Evolutionary conservation across 2,329 filamentous ascomycete species (phyloP), one percentile per base, ranked within the genome.

Genomic region (Colletotrichum australisinense): DNA sequence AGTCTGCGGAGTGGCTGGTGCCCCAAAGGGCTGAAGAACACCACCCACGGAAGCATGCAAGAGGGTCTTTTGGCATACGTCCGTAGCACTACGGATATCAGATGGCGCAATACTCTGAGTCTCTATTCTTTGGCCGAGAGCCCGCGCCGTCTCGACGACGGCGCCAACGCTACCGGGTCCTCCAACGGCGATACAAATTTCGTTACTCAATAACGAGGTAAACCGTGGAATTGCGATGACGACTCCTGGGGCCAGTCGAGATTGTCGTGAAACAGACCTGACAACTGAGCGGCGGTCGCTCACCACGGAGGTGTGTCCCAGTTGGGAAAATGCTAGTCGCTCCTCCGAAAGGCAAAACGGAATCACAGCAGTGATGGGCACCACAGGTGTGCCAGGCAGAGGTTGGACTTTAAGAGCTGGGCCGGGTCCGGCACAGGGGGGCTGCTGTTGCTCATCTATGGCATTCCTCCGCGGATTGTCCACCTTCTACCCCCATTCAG

Each of bases 231-330:
- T 69, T 72, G 53, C 42, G 53, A 56, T 24, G 30, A 49, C 46
- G 22, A 63, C 49, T 42, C 22, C 58, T 38, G 63, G 69, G 64
- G 32, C 24, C 30, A 59, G 69, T 69, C 38, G 69, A 69, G n/a
- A 63, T 64, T 32, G 53, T 59, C 53, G 66, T 69, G 70, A 69
- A 64, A 73, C 70, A 70, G 59, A 59, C 65, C 60, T 30, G 58
- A 57, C 35, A 60, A 69, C 55, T 63, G 30, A 49, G 59, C 55
- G 59, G 26, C 59, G 38, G 60, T 69, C 14, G 59, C 46, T 56
- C 70, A 59, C 42, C 63, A 57, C 71, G 71, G 71, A 73, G 71
- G 26, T 73, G 35, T 73, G 56, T 14, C 71, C 67, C 22, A 53
- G 38, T 65, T 66, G 56, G 71, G 71, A 55, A 73, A 64, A 60